phyloP scores from a whole-genome alignment of 2,329 filamentous ascomycete species.

The Hypoxylon sp. region DNA sequence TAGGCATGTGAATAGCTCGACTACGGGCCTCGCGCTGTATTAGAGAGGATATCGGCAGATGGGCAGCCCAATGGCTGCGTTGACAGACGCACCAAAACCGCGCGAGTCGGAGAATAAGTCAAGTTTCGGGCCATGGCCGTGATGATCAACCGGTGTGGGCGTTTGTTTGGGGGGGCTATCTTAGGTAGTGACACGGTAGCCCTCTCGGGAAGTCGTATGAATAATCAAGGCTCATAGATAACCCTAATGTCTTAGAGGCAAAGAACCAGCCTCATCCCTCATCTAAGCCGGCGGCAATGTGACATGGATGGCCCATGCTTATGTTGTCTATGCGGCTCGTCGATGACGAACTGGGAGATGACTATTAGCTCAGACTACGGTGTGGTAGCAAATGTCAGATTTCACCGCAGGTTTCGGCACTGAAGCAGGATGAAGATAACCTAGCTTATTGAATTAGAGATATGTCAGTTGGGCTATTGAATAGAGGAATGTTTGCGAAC shows the following conservation, averaged over 20 bases:
- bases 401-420: slow-evolving; percentile 28
- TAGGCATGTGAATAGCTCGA: slow-evolving; percentile 38
- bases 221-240: slow-evolving; percentile 27
- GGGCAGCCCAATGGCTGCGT: slow-evolving; percentile 40
- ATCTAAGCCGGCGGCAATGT: slow-evolving; percentile 14
- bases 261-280: slow-evolving; percentile 17
- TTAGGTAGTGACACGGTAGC: slow-evolving; percentile 36
- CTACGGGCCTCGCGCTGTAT: slow-evolving; percentile 28
- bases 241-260: slow-evolving; percentile 15
- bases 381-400: slow-evolving; percentile 18
- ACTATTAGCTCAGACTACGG: slow-evolving; percentile 24
- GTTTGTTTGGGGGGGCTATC: slow-evolving; percentile 11
- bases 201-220: slow-evolving; percentile 32
- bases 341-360: slow-evolving; percentile 20
- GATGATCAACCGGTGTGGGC: slow-evolving; percentile 35
- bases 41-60: slow-evolving; percentile 44
- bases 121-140: slow-evolving; percentile 39
- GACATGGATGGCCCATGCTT: slow-evolving; percentile 8
- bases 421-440: slow-evolving; percentile 13
- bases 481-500: slow-evolving; percentile 4
- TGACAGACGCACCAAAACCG: slow-evolving; percentile 26
- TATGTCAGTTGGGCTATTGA: background rate
- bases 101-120: slow-evolving; percentile 38
- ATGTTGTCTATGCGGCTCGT: slow-evolving; percentile 32
- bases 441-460: slow-evolving; percentile 4